A percentile compares a stretch with the other conserved stretches of the same genome.
Evolutionary conservation across 805 yeast genomes (phyloP).

Genomic region (Candida easanensis): DNA sequence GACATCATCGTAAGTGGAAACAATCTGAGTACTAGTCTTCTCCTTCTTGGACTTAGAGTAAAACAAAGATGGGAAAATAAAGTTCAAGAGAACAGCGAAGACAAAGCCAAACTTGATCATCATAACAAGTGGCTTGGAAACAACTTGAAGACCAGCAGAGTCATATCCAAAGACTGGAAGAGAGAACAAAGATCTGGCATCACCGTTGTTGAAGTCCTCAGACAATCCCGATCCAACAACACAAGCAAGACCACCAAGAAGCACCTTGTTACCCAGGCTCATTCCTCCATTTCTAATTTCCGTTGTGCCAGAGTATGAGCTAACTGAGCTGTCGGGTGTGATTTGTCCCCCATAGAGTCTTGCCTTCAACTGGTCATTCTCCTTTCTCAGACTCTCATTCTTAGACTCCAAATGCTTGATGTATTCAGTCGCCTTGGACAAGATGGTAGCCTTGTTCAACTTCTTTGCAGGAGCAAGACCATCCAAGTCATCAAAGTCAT

Average conservation of each 20-base stretch:
- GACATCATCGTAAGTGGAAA: slow-evolving; percentile 19
- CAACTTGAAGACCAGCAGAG: slow-evolving; percentile 26
- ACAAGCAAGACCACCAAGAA: slow-evolving; percentile 64
- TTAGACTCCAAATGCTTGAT: slow-evolving; percentile 69
- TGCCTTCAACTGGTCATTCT: slow-evolving; percentile 41
- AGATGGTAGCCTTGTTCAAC: slow-evolving; percentile 72
- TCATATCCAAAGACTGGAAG: slow-evolving; percentile 41
- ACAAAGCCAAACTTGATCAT: slow-evolving; percentile 28
- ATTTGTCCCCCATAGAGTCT: slow-evolving; percentile 24
- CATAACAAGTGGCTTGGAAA: slow-evolving; percentile 28
- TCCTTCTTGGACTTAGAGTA: slow-evolving; percentile 9
- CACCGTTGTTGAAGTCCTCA: slow-evolving; percentile 46
- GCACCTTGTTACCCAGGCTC: slow-evolving; percentile 41
- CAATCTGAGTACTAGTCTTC: background rate
- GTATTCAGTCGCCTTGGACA: slow-evolving; percentile 75
- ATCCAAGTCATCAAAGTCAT: slow-evolving; percentile 64
- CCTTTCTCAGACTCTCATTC: slow-evolving; percentile 45
- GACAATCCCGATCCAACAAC: slow-evolving; percentile 60
- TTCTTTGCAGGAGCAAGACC: slow-evolving; percentile 76
- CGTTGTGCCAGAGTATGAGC: slow-evolving; percentile 11
- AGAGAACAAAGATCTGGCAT: slow-evolving; percentile 43
- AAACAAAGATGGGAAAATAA: slow-evolving; percentile 24
- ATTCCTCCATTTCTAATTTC: slow-evolving; percentile 11
- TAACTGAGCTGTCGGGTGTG: slow-evolving; percentile 22
- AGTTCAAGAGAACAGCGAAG: slow-evolving; percentile 26